Evolutionary conservation across 768 basidiomycete species (phyloP).

Genomic region (Boletus subparvulus): DNA sequence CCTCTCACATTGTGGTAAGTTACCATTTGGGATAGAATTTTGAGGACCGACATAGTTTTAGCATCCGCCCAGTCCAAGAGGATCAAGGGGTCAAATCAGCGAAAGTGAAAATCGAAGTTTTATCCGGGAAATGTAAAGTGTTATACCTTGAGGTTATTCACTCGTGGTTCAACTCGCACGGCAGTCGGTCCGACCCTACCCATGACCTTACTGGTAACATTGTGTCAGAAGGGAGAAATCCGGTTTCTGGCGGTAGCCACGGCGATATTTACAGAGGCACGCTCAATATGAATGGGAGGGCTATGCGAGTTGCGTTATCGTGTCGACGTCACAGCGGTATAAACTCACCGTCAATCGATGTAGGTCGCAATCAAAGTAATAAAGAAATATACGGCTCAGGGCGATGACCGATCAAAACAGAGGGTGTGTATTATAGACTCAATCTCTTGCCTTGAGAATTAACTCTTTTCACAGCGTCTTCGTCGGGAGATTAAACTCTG

Average conservation of each 20-base stretch:
- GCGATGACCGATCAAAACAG: conserved; percentile 9
- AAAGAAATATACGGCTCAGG: conserved; percentile 18
- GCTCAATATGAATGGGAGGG: conserved; percentile 10
- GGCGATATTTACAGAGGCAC: conserved; percentile 21
- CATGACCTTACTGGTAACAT: conserved; percentile 19
- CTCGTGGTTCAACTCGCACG: not conserved
- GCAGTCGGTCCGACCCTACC: conserved; percentile 11
- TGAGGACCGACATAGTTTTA: not conserved
- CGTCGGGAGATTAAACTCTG: conserved; percentile 33
- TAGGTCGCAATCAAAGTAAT: conserved; percentile 30
- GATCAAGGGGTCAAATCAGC: not conserved
- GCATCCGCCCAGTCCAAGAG: conserved; percentile 4
- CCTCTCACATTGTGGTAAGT: not conserved
- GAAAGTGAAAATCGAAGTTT: conserved; percentile 5
- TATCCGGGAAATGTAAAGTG: conserved; percentile 13
- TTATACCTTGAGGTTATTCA: not conserved
- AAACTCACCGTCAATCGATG: not conserved
- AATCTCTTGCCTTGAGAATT: not conserved
- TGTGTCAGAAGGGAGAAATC: conserved; percentile 4
- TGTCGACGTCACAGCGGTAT: not conserved
- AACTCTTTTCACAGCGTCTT: conserved; percentile 15
- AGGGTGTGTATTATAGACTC: conserved; percentile 5
- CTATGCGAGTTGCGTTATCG: conserved; percentile 8
- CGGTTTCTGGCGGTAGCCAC: conserved; percentile 21
- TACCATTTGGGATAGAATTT: not conserved